A percentile compares a stretch with the other conserved stretches of the same genome.
These are phyloP conservation scores for Dactylellina haptotyla DNA, from an alignment of 2,329 filamentous ascomycete genomes.

Conservation along the genomic window DNA sequence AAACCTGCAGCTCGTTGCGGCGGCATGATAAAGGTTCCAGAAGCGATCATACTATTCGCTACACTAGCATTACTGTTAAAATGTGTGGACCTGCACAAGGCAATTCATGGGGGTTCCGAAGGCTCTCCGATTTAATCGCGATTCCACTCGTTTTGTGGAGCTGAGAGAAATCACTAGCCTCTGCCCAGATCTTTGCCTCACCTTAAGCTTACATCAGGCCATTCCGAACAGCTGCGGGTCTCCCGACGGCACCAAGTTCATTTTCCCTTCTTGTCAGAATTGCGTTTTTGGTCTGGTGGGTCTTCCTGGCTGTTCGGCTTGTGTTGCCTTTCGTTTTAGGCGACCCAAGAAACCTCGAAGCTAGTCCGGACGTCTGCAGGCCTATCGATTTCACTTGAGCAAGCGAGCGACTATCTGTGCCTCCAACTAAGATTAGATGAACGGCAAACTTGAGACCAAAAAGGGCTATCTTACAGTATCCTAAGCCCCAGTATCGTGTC, in stretches of 20 bases:
- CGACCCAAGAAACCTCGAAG: too few relatives aligned
- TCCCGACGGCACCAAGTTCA: conserved; percentile 13
- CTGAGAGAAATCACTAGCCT: neutral
- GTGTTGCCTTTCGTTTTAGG: too few relatives aligned
- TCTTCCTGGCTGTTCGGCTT: neutral
- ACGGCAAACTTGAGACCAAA: too few relatives aligned
- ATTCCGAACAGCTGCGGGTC: conserved; percentile 4
- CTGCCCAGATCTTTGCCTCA: neutral
- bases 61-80: conserved; percentile 29
- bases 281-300: conserved; percentile 28
- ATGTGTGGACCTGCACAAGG: conserved; percentile 8
- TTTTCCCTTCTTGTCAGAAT: neutral
- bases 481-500: too few relatives aligned
- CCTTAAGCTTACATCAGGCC: neutral
- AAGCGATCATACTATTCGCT: neutral
- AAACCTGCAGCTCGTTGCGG: neutral
- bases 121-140: too few relatives aligned
- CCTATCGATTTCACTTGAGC: too few relatives aligned
- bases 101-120: too few relatives aligned
- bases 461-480: too few relatives aligned
- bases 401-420: too few relatives aligned
- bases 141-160: too few relatives aligned
- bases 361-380: too few relatives aligned
- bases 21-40: neutral
- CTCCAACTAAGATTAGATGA: too few relatives aligned